A percentile compares a stretch with the other conserved stretches of the same genome.
Conservation (phyloP, 2,329 filamentous ascomycete species). For the Stagonosporopsis cucurbitacearum region DNA sequence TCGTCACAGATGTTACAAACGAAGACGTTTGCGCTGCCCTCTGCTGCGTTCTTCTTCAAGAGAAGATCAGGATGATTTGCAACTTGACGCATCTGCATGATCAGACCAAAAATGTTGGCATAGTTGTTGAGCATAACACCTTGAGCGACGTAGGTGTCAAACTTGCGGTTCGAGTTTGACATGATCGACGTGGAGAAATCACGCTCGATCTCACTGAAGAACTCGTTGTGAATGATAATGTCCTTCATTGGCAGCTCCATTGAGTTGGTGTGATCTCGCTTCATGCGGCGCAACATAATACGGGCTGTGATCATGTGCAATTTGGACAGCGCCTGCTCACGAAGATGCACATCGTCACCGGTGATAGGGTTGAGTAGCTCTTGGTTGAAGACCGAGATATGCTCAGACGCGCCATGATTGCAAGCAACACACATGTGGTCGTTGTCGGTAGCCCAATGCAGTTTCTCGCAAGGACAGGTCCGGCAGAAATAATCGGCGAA, state of each 20-base stretch:
- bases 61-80: slow-evolving; percentile 96
- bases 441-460: slow-evolving; percentile 83
- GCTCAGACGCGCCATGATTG: slow-evolving; percentile 68
- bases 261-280: slow-evolving; percentile 88
- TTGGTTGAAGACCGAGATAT: slow-evolving; percentile 89
- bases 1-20: slow-evolving; percentile 97
- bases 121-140: slow-evolving; percentile 89
- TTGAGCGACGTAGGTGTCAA: slow-evolving; percentile 93
- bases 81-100: slow-evolving; percentile 99
- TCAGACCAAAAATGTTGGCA: slow-evolving; percentile 97
- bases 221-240: slow-evolving; percentile 88
- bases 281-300: slow-evolving; percentile 95
- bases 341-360: slow-evolving; percentile 58
- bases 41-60: slow-evolving; percentile 77
- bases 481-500: slow-evolving; percentile 97
- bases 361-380: slow-evolving; percentile 84
- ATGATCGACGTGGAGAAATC: slow-evolving; percentile 97
- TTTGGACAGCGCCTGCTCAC: slow-evolving; percentile 76
- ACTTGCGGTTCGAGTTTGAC: slow-evolving; percentile 85
- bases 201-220: slow-evolving; percentile 94
- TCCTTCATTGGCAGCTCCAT: slow-evolving; percentile 98
- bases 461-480: slow-evolving; percentile 76
- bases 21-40: slow-evolving; percentile 87
- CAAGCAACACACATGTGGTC: slow-evolving; percentile 75
- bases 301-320: slow-evolving; percentile 87